These are phyloP conservation scores for Pyricularia grisea DNA, from an alignment of 2,329 filamentous ascomycete species.

Conservation along the genomic window DNA sequence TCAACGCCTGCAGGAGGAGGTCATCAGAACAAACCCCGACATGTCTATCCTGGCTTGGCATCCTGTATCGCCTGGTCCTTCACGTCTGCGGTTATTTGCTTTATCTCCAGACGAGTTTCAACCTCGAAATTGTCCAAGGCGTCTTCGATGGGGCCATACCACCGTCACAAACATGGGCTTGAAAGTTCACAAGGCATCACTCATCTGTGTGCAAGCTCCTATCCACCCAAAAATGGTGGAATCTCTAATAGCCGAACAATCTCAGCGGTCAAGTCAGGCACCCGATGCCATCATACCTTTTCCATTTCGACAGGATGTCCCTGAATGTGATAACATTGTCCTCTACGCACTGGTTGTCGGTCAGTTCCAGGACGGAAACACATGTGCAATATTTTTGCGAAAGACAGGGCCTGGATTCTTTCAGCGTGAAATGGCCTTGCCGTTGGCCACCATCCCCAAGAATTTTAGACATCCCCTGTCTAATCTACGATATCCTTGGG, in stretches of 20 bases:
- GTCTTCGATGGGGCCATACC: neutral
- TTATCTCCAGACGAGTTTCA: neutral
- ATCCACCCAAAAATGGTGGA: neutral
- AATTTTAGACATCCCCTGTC: neutral
- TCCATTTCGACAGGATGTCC: neutral
- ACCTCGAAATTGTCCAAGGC: neutral
- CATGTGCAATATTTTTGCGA: neutral
- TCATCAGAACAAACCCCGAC: conserved; percentile 12
- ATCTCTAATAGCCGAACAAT: neutral
- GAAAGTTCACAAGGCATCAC: neutral
- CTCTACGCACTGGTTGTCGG: neutral
- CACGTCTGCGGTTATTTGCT: neutral
- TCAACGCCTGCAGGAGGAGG: conserved; percentile 14
- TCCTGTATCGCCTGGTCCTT: neutral
- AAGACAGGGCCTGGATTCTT: neutral
- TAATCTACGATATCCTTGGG: neutral
- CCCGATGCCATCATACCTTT: neutral
- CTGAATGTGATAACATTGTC: neutral
- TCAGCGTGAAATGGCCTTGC: neutral
- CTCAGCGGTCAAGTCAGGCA: neutral
- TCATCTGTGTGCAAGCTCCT: neutral
- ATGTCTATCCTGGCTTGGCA: conserved; percentile 15
- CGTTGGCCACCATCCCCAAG: neutral
- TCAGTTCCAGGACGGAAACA: neutral
- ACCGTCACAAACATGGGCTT: neutral